These are phyloP conservation scores for Wallacemonas rigidus DNA, from an alignment of 208 protist genomes.

Conservation along the genomic window DNA sequence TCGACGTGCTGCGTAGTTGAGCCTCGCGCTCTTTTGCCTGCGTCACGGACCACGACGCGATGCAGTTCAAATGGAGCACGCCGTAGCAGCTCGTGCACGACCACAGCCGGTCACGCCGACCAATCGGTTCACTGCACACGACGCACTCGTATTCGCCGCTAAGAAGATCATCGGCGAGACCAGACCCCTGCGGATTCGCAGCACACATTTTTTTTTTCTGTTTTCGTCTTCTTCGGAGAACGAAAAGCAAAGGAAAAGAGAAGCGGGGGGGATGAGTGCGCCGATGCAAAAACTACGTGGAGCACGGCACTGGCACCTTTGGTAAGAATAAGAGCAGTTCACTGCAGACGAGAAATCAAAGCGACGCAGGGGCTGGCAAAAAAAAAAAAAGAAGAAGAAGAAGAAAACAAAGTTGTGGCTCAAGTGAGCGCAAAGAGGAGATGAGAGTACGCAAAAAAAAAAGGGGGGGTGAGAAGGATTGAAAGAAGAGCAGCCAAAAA, in stretches of 20 bases:
- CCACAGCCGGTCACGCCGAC: slow-evolving; percentile 56
- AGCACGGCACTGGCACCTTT: background rate
- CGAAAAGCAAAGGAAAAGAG: slow-evolving; percentile 11
- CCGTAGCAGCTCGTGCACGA: slow-evolving; percentile 66
- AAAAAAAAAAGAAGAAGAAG: slow-evolving; percentile 11
- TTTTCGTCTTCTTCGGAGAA: background rate
- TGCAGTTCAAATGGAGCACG: slow-evolving; percentile 76
- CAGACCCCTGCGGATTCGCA: background rate
- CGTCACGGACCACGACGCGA: slow-evolving; percentile 55
- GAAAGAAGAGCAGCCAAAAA: background rate
- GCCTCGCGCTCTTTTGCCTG: slow-evolving; percentile 52
- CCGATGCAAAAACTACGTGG: slow-evolving; percentile 21
- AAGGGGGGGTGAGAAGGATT: slow-evolving; percentile 12
- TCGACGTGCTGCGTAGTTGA: slow-evolving; percentile 28
- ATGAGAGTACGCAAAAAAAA: slow-evolving; percentile 12
- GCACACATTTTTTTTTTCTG: slow-evolving; percentile 1
- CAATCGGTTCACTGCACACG: slow-evolving; percentile 66
- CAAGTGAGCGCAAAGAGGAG: background rate
- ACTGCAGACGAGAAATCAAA: background rate
- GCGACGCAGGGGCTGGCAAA: background rate
- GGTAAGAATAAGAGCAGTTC: background rate
- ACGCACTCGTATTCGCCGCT: slow-evolving; percentile 65
- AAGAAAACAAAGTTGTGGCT: background rate
- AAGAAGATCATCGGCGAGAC: slow-evolving; percentile 52
- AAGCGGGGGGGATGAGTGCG: background rate